Conservation (phyloP, 2,329 filamentous ascomycete species). For the Paradendryphiella salina region DNA sequence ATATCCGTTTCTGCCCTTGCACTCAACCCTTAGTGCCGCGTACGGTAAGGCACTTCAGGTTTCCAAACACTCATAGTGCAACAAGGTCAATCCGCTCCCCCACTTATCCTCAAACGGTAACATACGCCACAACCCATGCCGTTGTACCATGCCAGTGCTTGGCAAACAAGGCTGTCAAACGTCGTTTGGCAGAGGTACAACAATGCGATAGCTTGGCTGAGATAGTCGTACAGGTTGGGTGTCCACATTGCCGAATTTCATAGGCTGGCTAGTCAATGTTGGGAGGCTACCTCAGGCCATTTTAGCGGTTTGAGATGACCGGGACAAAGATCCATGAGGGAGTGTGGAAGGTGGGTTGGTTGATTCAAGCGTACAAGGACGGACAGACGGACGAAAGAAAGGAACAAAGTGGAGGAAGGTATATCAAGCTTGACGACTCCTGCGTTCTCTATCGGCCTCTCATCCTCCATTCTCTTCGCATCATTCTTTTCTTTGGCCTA, state of each 20-base stretch:
- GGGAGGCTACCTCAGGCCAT: conserved; percentile 8
- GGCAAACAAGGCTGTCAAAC: conserved; percentile 24
- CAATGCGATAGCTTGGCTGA: conserved; percentile 23
- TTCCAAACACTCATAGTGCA: conserved; percentile 34
- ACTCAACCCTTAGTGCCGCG: conserved; percentile 1
- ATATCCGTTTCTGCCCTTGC: background rate
- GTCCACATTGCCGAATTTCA: conserved; percentile 16
- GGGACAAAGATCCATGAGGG: background rate
- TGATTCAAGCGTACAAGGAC: background rate
- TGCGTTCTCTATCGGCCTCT: background rate
- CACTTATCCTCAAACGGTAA: conserved; percentile 33
- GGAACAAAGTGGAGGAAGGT: background rate
- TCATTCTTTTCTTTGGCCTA: conserved; percentile 22
- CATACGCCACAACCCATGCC: conserved; percentile 15
- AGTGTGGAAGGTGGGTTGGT: background rate
- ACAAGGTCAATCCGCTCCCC: conserved; percentile 23
- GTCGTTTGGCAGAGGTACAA: conserved; percentile 6
- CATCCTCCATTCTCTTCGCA: conserved; percentile 13
- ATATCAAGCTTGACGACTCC: conserved; percentile 1
- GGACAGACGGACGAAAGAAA: background rate
- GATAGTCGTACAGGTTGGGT: conserved; percentile 1
- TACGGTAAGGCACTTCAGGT: conserved; percentile 29
- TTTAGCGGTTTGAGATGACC: conserved; percentile 5
- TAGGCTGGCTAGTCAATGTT: conserved; percentile 19
- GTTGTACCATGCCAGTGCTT: conserved; percentile 7